Base-by-base conservation (phyloP, 75 land plant species). In the Selaginella moellendorffii region DNA sequence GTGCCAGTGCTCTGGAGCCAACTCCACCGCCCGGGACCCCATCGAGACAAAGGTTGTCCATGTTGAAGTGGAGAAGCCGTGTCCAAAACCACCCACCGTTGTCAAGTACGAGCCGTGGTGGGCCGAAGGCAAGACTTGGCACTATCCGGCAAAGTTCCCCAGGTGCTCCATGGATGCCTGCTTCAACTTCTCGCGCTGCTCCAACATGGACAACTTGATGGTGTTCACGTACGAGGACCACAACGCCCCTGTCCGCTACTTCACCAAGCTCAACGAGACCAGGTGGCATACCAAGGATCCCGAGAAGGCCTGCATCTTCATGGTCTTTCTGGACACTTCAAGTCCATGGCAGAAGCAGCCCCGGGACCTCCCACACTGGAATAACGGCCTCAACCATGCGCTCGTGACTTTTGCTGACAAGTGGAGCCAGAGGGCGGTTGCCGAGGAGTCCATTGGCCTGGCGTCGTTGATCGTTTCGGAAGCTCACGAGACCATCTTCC, bases 91-190 rank as follows among this genome's bases (percentile, higher is more conserved):
- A 14, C 5, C 5, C 14, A 5, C 46, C 10, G 14, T 14, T 36
- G 46, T 36, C 10, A 36, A 36, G 10, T 36, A 36, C 46, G 10
- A 36, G 14, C 46, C 46, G 10, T 36, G 46, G 46, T 77, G 63
- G 28, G 72, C 68, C 0, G 53, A 65, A 31, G 69, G 67, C 2
- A 65, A 30, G 29, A 46, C 61, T 2, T 77, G 79, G 76, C 79
- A 77, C 51, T 77, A 65, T 53, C 72, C 79, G 18, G 64, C 58
- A 30, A 12, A 14, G 23, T 73, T 77, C 52, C 79, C 76, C 0
- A 71, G 59, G 0, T 77, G 79, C 54, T 65, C 79, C 58, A 72
- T 77, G 79, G 79, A 77, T 21, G 75, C 27, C 2, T 77, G 79
- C 79, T 77, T 77, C 72, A 61, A 77, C 53, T 77, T 29, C 65